Evolutionary conservation across 495 filamentous ascomycete species (phyloP).

Genomic region (Bombardia bombarda): DNA sequence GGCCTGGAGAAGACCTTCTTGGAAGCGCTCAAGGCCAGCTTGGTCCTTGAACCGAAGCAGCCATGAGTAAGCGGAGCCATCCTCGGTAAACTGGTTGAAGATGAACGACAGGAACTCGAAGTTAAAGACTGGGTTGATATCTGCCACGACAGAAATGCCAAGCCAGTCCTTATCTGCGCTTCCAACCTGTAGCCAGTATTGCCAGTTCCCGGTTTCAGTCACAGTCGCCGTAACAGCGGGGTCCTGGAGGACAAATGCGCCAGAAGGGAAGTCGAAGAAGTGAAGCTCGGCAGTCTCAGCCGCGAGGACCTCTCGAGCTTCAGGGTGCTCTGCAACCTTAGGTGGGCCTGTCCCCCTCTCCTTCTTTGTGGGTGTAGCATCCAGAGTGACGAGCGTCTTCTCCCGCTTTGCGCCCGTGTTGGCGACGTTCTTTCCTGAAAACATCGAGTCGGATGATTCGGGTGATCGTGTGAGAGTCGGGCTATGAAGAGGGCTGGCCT

Average conservation of each 20-base stretch:
- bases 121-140: constrained; percentile 98
- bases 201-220: constrained; percentile 81
- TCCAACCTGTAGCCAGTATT: constrained; percentile 90
- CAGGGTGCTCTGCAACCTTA: constrained; percentile 55
- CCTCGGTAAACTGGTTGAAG: constrained; percentile 88
- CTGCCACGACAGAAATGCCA: constrained; percentile 72
- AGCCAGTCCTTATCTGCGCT: constrained; percentile 78
- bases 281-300: constrained; percentile 80
- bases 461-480: constrained; percentile 45
- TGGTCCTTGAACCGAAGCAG: constrained; percentile 84
- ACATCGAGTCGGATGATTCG: constrained; percentile 40
- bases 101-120: constrained; percentile 97
- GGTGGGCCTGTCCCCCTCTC: constrained; percentile 28
- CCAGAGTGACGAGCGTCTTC: constrained; percentile 4
- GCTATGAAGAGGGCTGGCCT: constrained; percentile 68
- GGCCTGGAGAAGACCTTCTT: constrained; percentile 88
- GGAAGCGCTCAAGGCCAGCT: constrained; percentile 73
- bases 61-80: constrained; percentile 93
- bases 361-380: constrained; percentile 14
- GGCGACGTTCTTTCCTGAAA: constrained; percentile 25
- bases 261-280: constrained; percentile 80
- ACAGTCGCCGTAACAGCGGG: constrained; percentile 65
- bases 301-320: constrained; percentile 61
- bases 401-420: constrained; percentile 27
- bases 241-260: constrained; percentile 80